Evolutionary conservation across 331 rosid species (phyloP).

Genomic region (Pyrus hybrid): DNA sequence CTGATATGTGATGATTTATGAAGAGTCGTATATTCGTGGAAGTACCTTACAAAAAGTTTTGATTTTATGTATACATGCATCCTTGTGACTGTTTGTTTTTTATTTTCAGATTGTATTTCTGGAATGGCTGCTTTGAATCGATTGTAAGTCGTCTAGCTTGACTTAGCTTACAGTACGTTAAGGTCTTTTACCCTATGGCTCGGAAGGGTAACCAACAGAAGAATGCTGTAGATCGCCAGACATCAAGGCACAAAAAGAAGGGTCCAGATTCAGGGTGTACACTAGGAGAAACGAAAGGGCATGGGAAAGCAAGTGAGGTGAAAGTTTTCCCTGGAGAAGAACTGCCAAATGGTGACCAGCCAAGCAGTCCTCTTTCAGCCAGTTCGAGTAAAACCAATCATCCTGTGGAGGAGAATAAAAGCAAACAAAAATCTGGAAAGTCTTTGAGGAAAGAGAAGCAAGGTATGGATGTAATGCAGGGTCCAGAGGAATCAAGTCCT

Average conservation of each 20-base stretch:
- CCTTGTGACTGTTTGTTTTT: constrained; percentile 1
- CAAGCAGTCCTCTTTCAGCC: constrained; percentile 25
- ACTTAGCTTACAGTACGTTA: not conserved
- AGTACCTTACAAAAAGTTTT: not conserved
- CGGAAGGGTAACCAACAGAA: constrained; percentile 89
- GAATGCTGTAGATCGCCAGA: constrained; percentile 53
- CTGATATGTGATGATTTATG: not conserved
- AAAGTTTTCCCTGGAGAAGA: constrained; percentile 65
- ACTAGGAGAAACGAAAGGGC: constrained; percentile 31
- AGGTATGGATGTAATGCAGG: constrained; percentile 28
- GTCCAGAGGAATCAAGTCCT: constrained; percentile 24
- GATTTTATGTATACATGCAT: not conserved
- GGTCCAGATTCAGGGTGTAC: constrained; percentile 40
- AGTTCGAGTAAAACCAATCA: constrained; percentile 19
- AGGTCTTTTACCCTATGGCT: constrained; percentile 47
- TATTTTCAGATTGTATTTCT: constrained; percentile 27
- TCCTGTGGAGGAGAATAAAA: constrained; percentile 30
- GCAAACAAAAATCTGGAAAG: constrained; percentile 21
- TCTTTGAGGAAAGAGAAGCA: constrained; percentile 47
- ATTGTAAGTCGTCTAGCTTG: constrained; percentile 22
- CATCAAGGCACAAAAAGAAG: constrained; percentile 43
- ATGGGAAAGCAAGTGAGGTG: constrained; percentile 35
- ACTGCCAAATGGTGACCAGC: constrained; percentile 29
- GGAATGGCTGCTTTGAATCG: constrained; percentile 7
- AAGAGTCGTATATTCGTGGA: not conserved